Percentiles rank a stretch among this genome's conserved stretches.
phyloP scores from a whole-genome alignment of 75 land plant genomes.

The Pinus albicaulis region DNA sequence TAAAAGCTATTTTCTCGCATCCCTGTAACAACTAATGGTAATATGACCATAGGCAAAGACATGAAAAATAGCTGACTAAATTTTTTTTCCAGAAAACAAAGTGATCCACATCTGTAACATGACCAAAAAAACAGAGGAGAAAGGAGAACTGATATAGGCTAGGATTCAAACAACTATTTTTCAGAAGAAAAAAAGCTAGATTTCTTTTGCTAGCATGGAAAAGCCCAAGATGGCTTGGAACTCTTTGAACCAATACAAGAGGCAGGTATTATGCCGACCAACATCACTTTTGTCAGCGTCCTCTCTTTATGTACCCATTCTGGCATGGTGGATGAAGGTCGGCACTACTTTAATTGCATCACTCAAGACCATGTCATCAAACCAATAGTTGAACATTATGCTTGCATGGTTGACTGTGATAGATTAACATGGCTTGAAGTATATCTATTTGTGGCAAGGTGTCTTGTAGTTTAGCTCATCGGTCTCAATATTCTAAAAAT shows the following conservation, averaged over 20 bases:
- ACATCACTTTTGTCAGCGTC: neutral
- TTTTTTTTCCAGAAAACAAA: too few species aligned
- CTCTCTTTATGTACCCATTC: constrained; percentile 11
- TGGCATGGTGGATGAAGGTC: constrained; percentile 12
- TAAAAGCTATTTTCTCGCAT: too few species aligned
- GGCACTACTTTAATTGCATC: constrained; percentile 9
- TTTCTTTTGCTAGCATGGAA: constrained; percentile 39
- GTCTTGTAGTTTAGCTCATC: too few species aligned
- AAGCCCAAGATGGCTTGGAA: constrained; percentile 24
- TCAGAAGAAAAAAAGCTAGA: too few species aligned
- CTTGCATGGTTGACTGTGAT: constrained; percentile 14
- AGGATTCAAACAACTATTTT: too few species aligned
- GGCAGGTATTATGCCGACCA: constrained; percentile 2
- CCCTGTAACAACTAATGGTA: too few species aligned
- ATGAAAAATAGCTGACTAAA: too few species aligned
- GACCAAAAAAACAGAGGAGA: too few species aligned
- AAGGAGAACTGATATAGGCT: too few species aligned
- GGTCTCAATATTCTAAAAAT: neutral
- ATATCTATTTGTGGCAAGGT: neutral
- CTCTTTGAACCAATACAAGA: constrained; percentile 22
- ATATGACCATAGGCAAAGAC: too few species aligned
- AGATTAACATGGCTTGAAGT: neutral
- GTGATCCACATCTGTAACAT: too few species aligned
- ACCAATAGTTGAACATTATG: constrained; percentile 16
- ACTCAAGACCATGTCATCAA: neutral